These are phyloP conservation scores for Fusarium begoniae DNA, from an alignment of 2,329 filamentous ascomycete genomes.

Conservation along the genomic window DNA sequence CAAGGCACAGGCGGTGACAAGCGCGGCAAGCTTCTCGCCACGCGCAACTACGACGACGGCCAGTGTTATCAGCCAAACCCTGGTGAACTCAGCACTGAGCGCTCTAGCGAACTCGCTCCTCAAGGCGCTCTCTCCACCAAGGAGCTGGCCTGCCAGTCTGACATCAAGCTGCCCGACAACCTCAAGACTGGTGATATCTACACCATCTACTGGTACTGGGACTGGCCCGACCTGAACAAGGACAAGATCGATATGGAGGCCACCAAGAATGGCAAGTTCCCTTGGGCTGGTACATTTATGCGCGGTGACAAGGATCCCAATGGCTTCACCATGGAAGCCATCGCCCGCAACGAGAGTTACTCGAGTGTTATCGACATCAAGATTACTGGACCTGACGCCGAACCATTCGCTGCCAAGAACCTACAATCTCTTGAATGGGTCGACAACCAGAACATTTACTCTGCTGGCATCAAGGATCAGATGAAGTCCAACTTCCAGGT, in stretches of 20 bases:
- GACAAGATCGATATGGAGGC: conserved; percentile 52
- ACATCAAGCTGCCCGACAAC: conserved; percentile 77
- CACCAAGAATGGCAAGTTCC: conserved; percentile 53
- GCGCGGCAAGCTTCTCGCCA: conserved; percentile 78
- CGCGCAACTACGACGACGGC: conserved; percentile 86
- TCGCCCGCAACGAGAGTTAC: conserved; percentile 53
- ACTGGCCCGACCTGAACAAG: conserved; percentile 76
- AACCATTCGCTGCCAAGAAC: conserved; percentile 37
- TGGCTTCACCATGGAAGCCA: conserved; percentile 48
- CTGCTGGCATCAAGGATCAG: conserved; percentile 56
- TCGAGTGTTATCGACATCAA: conserved; percentile 54
- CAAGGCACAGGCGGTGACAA: conserved; percentile 84
- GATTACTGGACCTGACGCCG: conserved; percentile 43
- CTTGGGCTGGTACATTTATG: conserved; percentile 54
- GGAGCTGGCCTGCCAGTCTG: conserved; percentile 82
- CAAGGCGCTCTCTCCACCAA: conserved; percentile 62
- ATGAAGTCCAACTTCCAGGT: conserved; percentile 58
- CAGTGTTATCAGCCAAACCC: conserved; percentile 85
- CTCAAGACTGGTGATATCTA: conserved; percentile 71
- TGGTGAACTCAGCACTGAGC: conserved; percentile 65
- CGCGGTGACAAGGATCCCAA: conserved; percentile 49
- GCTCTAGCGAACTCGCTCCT: conserved; percentile 65
- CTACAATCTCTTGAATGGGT: conserved; percentile 44
- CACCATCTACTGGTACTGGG: conserved; percentile 96
- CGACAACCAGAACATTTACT: conserved; percentile 52